Conservation (phyloP, 1,139 yeast genomes). For the Arxiozyma telluris region DNA sequence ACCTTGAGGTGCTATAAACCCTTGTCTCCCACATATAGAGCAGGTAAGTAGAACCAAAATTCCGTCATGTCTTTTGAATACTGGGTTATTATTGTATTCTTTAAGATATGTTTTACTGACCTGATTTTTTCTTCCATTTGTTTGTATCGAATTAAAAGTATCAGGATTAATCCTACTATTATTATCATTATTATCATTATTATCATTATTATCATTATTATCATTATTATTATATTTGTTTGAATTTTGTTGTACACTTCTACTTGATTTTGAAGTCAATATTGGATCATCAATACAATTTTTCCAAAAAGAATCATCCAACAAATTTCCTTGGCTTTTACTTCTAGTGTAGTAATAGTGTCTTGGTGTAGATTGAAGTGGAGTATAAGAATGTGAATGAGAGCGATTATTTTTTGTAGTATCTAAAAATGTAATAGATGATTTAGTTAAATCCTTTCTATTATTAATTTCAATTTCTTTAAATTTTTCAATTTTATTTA, state of each 20-base stretch:
- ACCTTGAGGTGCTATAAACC: conserved; percentile 74
- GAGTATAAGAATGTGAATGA: background rate
- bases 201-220: background rate
- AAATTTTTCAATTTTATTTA: conserved; percentile 21
- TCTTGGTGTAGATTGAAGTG: conserved; percentile 3
- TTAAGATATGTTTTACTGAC: conserved; percentile 31
- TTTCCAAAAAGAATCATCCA: conserved; percentile 16
- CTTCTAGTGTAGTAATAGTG: conserved; percentile 29
- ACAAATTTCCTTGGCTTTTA: conserved; percentile 22
- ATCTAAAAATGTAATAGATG: background rate
- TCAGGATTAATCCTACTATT: background rate
- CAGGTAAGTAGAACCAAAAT: conserved; percentile 60
- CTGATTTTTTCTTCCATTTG: conserved; percentile 29
- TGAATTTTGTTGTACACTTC: background rate
- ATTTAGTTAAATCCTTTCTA: background rate
- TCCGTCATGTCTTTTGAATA: conserved; percentile 66
- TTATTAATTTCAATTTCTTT: conserved; percentile 9
- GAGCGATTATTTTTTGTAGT: background rate
- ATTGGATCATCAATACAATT: conserved; percentile 5
- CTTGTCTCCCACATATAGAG: conserved; percentile 56
- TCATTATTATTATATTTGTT: background rate
- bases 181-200: background rate
- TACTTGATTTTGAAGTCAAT: conserved; percentile 1
- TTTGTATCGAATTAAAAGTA: background rate
- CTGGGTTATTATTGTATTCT: conserved; percentile 36